Base-by-base conservation (phyloP, 2,329 filamentous ascomycete genomes). In the Reticulascus tulasneorum region DNA sequence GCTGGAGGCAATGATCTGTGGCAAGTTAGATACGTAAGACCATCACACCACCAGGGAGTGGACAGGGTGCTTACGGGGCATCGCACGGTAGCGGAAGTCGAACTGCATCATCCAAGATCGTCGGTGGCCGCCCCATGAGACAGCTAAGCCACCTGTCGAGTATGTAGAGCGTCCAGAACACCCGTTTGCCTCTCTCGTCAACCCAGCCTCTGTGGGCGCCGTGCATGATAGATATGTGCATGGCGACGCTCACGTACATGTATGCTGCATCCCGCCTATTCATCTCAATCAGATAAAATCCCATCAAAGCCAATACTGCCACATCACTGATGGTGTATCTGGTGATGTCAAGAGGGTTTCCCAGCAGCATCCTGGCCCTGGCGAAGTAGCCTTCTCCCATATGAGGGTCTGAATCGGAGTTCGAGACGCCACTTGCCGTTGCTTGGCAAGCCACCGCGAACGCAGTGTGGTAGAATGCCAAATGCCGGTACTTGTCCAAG, bases 161-260 rank as follows among this genome's bases (percentile, higher is more conserved):
- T n/a, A 69, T 59, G 37, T 71, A 74, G 3, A 73, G 55, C 0
- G 69, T 74, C 71, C 71, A 75, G 36, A 75, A 73, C 6, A 67
- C 56, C 23, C 71, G 55, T 44, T 67, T 71, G 2, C 60, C 62
- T 16, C 50, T 49, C 46, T 73, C 69, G 26, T 69, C 60, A 4
- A 60, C 52, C 45, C 57, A 62, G 4, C 66, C 67, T 11, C 62
- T 53, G 42, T 73, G 66, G 2, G 67, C 57, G n/a, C 71, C 71
- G 22, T 68, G 63, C 55, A 67, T 66, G 29, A 72, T 60, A 29
- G 64, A 63, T 21, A 71, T 62, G 26, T 67, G 63, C 56, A 71
- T 69, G 19, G 69, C 69, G 11, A 63, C 60, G 26, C 63, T 61
- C 19, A 73, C 53, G 39, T 64, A 67, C 44, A 69, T 63, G 46